Evolutionary conservation across 2,329 filamentous ascomycete genomes (phyloP).

Genomic region (Coniochaeta hoffmannii): DNA sequence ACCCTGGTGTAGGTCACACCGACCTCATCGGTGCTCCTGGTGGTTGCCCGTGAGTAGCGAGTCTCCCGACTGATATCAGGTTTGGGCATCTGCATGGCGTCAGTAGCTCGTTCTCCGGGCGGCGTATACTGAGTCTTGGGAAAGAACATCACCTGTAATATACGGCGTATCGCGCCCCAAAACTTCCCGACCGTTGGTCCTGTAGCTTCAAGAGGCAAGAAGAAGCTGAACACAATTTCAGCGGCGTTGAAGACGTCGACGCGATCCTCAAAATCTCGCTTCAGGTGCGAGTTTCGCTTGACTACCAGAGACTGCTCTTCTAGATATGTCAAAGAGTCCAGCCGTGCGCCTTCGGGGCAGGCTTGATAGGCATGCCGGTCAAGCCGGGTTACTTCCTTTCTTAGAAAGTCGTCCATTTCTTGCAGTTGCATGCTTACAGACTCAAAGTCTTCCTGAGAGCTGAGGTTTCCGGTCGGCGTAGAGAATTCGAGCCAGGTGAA

Average conservation of each 20-base stretch:
- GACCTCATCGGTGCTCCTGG: background rate
- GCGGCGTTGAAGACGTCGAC: conserved; percentile 33
- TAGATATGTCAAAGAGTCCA: conserved; percentile 16
- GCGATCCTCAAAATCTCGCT: conserved; percentile 15
- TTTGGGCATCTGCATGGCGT: background rate
- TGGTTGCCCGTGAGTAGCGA: background rate
- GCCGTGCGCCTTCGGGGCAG: conserved; percentile 8
- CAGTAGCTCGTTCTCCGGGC: no score
- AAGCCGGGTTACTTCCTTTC: conserved; percentile 4
- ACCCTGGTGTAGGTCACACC: conserved; percentile 5
- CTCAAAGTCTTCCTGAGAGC: background rate
- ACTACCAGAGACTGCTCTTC: conserved; percentile 8
- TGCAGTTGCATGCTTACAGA: conserved; percentile 4
- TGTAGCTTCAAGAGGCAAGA: conserved; percentile 28
- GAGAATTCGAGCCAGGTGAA: conserved; percentile 13
- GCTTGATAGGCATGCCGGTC: conserved; percentile 12
- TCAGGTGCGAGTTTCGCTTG: conserved; percentile 3
- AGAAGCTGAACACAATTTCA: conserved; percentile 32
- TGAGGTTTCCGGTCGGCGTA: background rate
- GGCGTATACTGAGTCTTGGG: no score
- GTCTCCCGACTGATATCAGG: background rate
- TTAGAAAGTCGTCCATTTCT: conserved; percentile 11
- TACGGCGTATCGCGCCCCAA: conserved; percentile 29
- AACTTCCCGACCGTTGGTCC: conserved; percentile 31
- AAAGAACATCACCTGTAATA: conserved; percentile 16